Percentiles rank a stretch among this genome's conserved stretches.
Conservation (phyloP, 306 rosid genomes). For the Citrullus amarus region DNA sequence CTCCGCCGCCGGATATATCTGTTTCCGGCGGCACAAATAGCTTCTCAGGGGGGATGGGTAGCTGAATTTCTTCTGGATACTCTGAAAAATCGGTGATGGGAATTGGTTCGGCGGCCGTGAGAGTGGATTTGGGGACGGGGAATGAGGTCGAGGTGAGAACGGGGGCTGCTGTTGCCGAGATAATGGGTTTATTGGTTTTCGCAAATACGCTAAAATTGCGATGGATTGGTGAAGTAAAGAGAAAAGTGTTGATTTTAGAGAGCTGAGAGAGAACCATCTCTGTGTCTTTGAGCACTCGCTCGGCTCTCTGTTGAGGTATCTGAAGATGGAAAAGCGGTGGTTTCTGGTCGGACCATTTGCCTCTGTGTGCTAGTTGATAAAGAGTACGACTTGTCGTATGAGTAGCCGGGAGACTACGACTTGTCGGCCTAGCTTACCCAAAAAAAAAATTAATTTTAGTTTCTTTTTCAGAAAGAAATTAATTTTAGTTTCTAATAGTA, state of each 20-base stretch:
- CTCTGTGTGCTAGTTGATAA: background rate
- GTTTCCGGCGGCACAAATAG: constrained; percentile 87
- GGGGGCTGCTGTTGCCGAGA: constrained; percentile 12
- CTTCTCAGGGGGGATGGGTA: constrained; percentile 35
- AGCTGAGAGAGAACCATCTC: constrained; percentile 51
- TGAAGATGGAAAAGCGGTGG: background rate
- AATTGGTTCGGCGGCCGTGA: constrained; percentile 40
- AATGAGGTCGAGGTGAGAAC: constrained; percentile 6
- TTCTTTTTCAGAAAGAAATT: too few species aligned
- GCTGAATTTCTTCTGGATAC: constrained; percentile 4
- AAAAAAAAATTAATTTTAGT: too few species aligned
- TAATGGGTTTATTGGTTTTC: constrained; percentile 9
- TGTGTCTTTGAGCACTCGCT: background rate
- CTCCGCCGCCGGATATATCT: constrained; percentile 19
- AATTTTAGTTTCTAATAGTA: too few species aligned
- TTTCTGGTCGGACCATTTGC: background rate
- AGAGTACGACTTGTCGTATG: background rate
- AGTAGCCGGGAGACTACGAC: background rate
- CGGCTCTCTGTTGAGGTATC: background rate
- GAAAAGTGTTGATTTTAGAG: constrained; percentile 22
- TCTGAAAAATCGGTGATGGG: constrained; percentile 15
- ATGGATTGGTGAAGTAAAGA: constrained; percentile 15
- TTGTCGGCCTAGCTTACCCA: background rate
- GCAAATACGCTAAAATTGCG: constrained; percentile 12
- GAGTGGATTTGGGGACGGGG: constrained; percentile 28